These are phyloP conservation scores for Taphrina wiesneri DNA, from an alignment of 1,139 yeast genomes.

Conservation along the genomic window DNA sequence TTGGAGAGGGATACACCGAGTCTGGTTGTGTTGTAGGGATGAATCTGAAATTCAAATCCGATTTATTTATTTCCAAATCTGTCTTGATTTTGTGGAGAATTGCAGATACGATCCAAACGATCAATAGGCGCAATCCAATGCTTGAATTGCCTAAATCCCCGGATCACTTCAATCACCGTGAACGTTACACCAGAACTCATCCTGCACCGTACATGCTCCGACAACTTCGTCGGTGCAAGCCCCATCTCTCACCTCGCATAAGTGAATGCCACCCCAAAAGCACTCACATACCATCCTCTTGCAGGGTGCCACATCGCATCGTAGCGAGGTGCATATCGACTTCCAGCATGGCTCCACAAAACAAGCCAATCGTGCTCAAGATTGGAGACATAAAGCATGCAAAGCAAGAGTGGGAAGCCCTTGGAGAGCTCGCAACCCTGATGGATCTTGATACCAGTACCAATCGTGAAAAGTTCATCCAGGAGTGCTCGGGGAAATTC, in stretches of 20 bases:
- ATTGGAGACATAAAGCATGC: constrained; percentile 41
- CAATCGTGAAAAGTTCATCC: constrained; percentile 44
- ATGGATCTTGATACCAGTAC: constrained; percentile 3
- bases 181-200: no score
- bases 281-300: no score
- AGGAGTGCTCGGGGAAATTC: constrained; percentile 45
- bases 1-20: no score
- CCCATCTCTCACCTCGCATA: not conserved
- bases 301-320: no score
- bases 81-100: not conserved
- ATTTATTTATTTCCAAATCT: not conserved
- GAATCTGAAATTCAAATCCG: no score
- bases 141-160: not conserved
- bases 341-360: constrained; percentile 2
- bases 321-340: no score
- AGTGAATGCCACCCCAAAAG: not conserved
- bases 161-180: not conserved
- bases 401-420: constrained; percentile 41
- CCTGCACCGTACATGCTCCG: not conserved
- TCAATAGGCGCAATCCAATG: not conserved
- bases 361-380: constrained; percentile 40
- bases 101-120: not conserved
- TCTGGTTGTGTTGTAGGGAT: no score
- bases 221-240: not conserved
- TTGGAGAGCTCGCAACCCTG: constrained; percentile 39